Conservation (phyloP, 371 early-diverging fungal species). For the Mucor circinelloides region DNA sequence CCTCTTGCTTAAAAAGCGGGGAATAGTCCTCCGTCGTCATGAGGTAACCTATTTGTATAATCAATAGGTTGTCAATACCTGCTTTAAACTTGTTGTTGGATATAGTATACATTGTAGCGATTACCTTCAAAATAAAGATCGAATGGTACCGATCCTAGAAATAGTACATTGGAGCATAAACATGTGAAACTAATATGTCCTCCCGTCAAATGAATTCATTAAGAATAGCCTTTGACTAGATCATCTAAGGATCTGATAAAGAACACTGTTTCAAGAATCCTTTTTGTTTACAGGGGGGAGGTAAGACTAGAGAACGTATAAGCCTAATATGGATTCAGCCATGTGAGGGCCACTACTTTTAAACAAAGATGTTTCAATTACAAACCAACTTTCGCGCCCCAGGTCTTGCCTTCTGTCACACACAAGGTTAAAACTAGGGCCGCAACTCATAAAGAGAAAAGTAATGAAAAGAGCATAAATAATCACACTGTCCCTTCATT, state of each 20-base stretch:
- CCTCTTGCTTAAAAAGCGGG: no score
- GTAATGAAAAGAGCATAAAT: not conserved
- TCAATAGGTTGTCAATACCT: not conserved
- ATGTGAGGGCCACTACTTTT: conserved; percentile 1
- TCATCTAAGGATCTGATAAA: conserved; percentile 1
- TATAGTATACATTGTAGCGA: no score
- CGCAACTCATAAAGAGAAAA: not conserved
- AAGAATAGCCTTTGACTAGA: not conserved
- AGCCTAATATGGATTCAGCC: not conserved
- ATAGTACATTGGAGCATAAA: no score
- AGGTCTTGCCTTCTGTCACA: not conserved
- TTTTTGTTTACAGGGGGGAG: not conserved
- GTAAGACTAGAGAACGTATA: not conserved
- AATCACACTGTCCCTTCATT: not conserved
- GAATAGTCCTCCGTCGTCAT: no score
- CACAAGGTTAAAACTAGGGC: not conserved
- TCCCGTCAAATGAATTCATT: not conserved
- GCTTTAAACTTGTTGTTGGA: no score
- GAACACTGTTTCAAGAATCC: not conserved
- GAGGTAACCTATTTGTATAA: no score
- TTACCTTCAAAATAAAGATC: no score
- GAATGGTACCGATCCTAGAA: no score
- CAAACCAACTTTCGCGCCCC: not conserved
- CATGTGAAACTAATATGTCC: no score
- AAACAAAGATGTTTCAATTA: not conserved